phyloP scores from a whole-genome alignment of 129 eudicot genomes.

The Sambucus nigra region DNA sequence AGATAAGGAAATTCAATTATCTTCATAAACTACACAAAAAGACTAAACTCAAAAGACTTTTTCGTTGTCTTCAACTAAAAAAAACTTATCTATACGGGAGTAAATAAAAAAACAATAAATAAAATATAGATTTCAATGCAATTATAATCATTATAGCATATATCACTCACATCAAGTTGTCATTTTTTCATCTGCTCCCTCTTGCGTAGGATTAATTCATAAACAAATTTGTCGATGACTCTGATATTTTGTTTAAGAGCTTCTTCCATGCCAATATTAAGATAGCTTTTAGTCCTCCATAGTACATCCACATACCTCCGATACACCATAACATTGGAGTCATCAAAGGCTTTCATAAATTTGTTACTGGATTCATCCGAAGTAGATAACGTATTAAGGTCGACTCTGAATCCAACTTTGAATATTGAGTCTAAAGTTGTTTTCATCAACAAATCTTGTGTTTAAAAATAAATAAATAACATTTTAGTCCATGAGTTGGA shows the following conservation, averaged over 20 bases:
- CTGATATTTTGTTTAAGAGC: slow-evolving; percentile 32
- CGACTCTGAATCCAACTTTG: slow-evolving; percentile 73
- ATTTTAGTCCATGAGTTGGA: no score
- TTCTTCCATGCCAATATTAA: slow-evolving; percentile 56
- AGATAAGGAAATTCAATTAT: no score
- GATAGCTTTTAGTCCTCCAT: slow-evolving; percentile 51
- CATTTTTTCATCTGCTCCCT: slow-evolving; percentile 40
- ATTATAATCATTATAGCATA: no score
- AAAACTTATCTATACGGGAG: no score
- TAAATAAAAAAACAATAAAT: no score
- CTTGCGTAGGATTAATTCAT: slow-evolving; percentile 41
- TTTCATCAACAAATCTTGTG: slow-evolving; percentile 60
- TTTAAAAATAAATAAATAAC: neutral
- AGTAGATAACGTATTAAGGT: slow-evolving; percentile 49
- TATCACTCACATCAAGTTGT: slow-evolving; percentile 22
- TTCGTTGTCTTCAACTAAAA: no score
- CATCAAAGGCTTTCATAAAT: slow-evolving; percentile 73
- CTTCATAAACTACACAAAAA: no score
- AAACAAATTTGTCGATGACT: slow-evolving; percentile 50
- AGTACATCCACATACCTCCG: slow-evolving; percentile 57
- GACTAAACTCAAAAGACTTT: no score
- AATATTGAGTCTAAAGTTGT: slow-evolving; percentile 65
- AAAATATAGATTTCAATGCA: no score
- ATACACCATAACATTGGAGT: slow-evolving; percentile 39
- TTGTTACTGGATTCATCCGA: slow-evolving; percentile 27